Percentiles rank a stretch among this genome's conserved stretches.
Evolutionary conservation across 768 basidiomycete genomes (phyloP).

Genomic region (Cystobasidium ongulense): DNA sequence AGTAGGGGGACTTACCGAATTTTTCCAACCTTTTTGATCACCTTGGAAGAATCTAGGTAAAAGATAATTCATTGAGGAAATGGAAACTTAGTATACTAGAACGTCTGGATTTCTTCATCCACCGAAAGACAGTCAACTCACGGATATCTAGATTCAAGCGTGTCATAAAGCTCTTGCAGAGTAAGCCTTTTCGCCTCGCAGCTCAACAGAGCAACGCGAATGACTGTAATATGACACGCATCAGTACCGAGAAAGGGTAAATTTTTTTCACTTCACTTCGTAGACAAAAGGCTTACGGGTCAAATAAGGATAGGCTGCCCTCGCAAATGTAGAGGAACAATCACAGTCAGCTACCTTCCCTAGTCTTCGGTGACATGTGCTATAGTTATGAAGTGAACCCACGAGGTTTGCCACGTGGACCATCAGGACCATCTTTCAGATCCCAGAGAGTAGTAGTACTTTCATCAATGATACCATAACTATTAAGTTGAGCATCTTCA

Average conservation of each 20-base stretch:
- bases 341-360: too few species aligned
- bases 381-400: too few species aligned
- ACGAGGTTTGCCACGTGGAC: constrained; percentile 21
- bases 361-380: too few species aligned
- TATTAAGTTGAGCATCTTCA: background rate
- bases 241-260: background rate
- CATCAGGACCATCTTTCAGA: constrained; percentile 8
- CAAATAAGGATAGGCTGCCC: constrained; percentile 25
- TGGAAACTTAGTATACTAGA: too few species aligned
- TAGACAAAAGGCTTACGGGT: constrained; percentile 4
- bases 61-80: background rate
- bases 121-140: too few species aligned
- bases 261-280: background rate
- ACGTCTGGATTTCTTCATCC: too few species aligned
- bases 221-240: background rate
- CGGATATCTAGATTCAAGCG: constrained; percentile 14
- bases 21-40: constrained; percentile 32
- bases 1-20: constrained; percentile 22
- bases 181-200: constrained; percentile 7
- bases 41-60: constrained; percentile 22
- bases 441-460: constrained; percentile 16
- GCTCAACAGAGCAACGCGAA: constrained; percentile 26
- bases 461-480: constrained; percentile 23
- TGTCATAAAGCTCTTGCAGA: constrained; percentile 27
- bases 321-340: too few species aligned